These are phyloP conservation scores for Durusdinium trenchii DNA, from an alignment of 73 alveolate species.

Conservation along the genomic window DNA sequence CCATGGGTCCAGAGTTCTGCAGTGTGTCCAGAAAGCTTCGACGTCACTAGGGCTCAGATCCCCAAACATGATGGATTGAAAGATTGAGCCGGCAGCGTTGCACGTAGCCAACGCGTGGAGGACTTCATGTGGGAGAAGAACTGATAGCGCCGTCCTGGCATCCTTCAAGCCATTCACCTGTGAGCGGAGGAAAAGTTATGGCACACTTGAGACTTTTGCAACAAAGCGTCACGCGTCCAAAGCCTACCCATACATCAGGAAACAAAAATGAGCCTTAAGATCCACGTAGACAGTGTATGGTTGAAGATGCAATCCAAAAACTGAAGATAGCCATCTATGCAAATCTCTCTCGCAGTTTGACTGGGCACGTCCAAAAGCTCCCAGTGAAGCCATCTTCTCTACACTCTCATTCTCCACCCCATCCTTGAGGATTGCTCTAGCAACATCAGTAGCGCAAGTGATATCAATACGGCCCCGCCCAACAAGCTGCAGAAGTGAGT, in stretches of 20 bases:
- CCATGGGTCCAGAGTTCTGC: neutral
- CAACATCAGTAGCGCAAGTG: conserved; percentile 13
- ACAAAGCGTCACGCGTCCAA: neutral
- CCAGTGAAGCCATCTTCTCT: neutral
- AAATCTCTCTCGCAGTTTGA: neutral
- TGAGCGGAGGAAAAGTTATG: neutral
- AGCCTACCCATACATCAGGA: neutral
- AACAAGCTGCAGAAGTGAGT: neutral
- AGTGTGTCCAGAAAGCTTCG: neutral
- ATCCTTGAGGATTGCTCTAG: neutral
- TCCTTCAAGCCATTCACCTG: neutral
- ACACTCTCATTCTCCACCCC: neutral
- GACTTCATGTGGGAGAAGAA: conserved; percentile 30
- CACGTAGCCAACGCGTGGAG: neutral
- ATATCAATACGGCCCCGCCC: conserved; percentile 22
- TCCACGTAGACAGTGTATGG: neutral
- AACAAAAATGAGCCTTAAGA: neutral
- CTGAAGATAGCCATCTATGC: neutral
- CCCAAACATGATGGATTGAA: neutral
- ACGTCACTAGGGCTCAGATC: neutral
- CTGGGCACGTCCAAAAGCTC: neutral
- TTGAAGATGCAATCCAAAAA: neutral
- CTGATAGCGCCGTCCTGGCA: neutral
- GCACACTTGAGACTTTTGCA: neutral
- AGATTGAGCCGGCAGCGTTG: neutral